These are phyloP conservation scores for Scutellaria galericulata DNA, from an alignment of 257 asterid species.

Conservation along the genomic window DNA sequence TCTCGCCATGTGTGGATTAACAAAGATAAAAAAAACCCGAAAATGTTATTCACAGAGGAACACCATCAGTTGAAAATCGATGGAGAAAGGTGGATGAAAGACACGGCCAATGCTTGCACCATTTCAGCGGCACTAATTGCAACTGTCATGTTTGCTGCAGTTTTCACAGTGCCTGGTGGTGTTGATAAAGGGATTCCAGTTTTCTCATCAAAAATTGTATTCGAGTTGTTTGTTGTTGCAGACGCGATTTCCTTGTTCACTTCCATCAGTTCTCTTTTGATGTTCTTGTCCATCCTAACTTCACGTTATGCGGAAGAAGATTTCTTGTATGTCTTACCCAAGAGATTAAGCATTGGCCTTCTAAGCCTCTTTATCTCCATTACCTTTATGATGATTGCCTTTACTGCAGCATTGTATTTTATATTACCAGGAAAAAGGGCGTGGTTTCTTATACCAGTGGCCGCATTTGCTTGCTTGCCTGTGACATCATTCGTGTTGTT, in stretches of 20 bases:
- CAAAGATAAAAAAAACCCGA: not conserved
- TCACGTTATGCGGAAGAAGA: slow-evolving; percentile 31
- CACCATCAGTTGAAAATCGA: slow-evolving; percentile 26
- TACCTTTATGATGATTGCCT: no score
- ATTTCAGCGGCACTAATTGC: slow-evolving; percentile 39
- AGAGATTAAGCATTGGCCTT: slow-evolving; percentile 28
- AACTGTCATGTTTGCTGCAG: slow-evolving; percentile 37
- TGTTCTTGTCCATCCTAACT: slow-evolving; percentile 36
- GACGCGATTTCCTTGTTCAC: slow-evolving; percentile 35
- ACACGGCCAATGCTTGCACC: slow-evolving; percentile 37
- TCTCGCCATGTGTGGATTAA: not conserved
- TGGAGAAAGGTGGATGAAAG: slow-evolving; percentile 43
- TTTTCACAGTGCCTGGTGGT: slow-evolving; percentile 37
- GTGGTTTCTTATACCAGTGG: no score
- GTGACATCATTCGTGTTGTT: no score
- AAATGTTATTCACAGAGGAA: slow-evolving; percentile 31
- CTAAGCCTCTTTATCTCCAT: no score
- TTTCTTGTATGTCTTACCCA: slow-evolving; percentile 19
- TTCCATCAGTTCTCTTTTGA: slow-evolving; percentile 30
- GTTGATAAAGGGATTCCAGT: slow-evolving; percentile 9
- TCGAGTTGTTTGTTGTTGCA: slow-evolving; percentile 17
- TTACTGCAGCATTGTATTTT: no score
- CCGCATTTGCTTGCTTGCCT: no score
- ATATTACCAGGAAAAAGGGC: no score
- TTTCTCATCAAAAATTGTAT: not conserved